A percentile compares a stretch with the other conserved stretches of the same genome.
Evolutionary conservation across 2,329 filamentous ascomycete genomes (phyloP).

Genomic region (Xylaria sp.): DNA sequence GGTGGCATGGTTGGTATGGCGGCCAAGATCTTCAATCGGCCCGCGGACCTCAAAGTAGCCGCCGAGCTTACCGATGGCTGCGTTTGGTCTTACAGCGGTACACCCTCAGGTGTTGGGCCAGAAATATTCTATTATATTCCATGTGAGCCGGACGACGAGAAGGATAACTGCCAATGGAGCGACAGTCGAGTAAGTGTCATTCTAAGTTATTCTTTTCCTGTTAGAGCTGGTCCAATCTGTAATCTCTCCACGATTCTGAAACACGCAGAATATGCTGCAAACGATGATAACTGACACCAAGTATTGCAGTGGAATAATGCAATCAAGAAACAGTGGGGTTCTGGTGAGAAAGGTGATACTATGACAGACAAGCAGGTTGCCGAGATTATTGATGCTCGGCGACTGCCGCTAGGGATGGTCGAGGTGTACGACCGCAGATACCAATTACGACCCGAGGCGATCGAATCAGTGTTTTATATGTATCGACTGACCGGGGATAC

Average conservation of each 20-base stretch:
- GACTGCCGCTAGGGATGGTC: constrained; percentile 60
- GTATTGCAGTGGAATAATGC: constrained; percentile 32
- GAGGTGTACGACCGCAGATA: constrained; percentile 63
- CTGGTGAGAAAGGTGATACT: constrained; percentile 27
- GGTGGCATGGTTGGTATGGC: constrained; percentile 71
- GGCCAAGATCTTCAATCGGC: constrained; percentile 61
- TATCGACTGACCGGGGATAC: constrained; percentile 73
- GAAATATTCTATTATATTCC: constrained; percentile 60
- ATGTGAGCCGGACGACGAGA: constrained; percentile 39
- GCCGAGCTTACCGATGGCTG: constrained; percentile 67
- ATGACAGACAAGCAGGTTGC: constrained; percentile 41
- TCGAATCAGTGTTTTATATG: constrained; percentile 81
- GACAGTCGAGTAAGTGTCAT: constrained; percentile 30
- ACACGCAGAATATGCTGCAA: background rate
- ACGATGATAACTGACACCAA: background rate
- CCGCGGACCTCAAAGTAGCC: constrained; percentile 61
- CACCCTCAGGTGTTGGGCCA: constrained; percentile 64
- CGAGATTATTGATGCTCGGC: constrained; percentile 47
- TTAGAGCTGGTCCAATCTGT: no score
- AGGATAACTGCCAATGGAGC: constrained; percentile 42
- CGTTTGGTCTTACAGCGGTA: constrained; percentile 66
- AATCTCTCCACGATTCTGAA: background rate
- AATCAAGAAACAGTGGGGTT: constrained; percentile 38
- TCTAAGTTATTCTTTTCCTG: background rate
- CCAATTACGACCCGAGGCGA: constrained; percentile 75